Evolutionary conservation across 257 asterid species (phyloP).

Genomic region (Solanum peruvianum): DNA sequence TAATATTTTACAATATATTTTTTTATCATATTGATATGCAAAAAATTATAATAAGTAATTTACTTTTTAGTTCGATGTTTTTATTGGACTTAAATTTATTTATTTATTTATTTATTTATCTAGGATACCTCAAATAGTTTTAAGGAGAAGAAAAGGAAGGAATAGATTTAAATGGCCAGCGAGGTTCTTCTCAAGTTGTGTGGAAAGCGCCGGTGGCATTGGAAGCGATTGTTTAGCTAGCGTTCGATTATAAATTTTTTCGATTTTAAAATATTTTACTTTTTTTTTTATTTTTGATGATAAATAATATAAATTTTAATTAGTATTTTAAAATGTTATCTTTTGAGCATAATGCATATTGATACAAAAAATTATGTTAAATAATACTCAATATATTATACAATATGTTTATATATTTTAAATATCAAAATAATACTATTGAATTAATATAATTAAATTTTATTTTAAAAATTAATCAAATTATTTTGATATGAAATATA

Average conservation of each 20-base stretch:
- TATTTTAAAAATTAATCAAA: background rate
- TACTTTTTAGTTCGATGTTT: background rate
- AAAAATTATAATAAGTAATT: no score
- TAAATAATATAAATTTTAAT: background rate
- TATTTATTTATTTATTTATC: background rate
- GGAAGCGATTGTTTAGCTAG: accelerated
- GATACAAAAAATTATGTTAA: background rate
- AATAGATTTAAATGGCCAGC: background rate
- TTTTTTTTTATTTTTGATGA: no score
- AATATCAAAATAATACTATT: background rate
- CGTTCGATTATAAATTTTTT: accelerated
- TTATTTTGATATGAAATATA: background rate
- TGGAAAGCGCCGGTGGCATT: background rate
- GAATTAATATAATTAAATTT: background rate
- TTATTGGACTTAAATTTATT: background rate
- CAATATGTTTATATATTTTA: background rate
- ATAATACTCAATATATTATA: background rate
- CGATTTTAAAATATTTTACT: accelerated
- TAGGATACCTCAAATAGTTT: background rate
- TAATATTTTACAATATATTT: no score
- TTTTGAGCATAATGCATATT: background rate
- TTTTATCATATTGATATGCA: no score
- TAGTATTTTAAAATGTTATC: background rate
- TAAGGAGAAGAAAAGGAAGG: background rate
- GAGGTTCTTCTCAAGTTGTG: background rate